These are phyloP conservation scores for Dillenia turbinata DNA, from an alignment of 164 flowering plant genomes.

Conservation along the genomic window DNA sequence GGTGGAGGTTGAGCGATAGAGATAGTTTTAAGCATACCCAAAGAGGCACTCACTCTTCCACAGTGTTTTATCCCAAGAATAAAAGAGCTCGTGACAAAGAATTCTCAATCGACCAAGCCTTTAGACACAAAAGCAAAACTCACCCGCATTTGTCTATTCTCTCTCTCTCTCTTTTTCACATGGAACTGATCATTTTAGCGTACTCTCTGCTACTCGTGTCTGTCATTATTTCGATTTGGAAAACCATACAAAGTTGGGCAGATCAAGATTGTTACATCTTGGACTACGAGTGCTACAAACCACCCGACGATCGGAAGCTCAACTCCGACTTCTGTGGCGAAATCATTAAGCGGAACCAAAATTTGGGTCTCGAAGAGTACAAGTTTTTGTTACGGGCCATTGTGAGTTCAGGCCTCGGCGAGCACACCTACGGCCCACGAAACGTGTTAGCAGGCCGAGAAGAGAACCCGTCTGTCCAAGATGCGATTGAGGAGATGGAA, in stretches of 20 bases:
- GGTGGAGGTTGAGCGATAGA: too few species aligned
- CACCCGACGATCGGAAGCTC: constrained; percentile 37
- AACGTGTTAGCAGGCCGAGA: constrained; percentile 40
- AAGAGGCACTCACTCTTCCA: too few species aligned
- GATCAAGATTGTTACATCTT: constrained; percentile 46
- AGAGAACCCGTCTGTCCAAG: constrained; percentile 25
- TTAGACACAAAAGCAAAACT: too few species aligned
- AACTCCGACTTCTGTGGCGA: constrained; percentile 44
- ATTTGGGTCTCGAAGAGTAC: constrained; percentile 56
- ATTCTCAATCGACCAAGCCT: too few species aligned
- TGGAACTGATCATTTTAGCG: constrained; percentile 20
- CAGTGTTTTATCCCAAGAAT: too few species aligned
- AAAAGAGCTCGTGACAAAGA: too few species aligned
- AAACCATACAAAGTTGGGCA: constrained; percentile 15
- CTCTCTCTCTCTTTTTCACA: constrained; percentile 9
- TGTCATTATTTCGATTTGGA: constrained; percentile 20
- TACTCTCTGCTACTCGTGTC: constrained; percentile 7
- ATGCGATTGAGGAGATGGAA: constrained; percentile 47
- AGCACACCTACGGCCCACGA: constrained; percentile 58
- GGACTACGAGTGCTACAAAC: constrained; percentile 57
- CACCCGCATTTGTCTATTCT: background rate
- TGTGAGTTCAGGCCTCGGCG: constrained; percentile 70
- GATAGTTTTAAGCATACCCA: too few species aligned
- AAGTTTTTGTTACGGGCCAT: constrained; percentile 58
- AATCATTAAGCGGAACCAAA: constrained; percentile 39